Base-by-base conservation (phyloP, 805 yeast genomes). In the Candida ulmi region DNA sequence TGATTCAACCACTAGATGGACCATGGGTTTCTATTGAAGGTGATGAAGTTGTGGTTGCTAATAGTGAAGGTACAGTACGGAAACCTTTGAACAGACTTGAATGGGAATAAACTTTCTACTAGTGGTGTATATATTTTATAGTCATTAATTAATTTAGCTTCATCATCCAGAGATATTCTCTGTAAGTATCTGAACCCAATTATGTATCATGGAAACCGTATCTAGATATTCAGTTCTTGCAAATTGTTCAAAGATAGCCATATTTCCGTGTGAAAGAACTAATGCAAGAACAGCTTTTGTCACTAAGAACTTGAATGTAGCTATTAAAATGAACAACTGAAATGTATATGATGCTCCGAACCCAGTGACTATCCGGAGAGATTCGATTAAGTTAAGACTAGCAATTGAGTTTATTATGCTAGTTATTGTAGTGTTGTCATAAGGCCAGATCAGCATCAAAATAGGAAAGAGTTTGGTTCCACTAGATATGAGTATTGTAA, bases 391-490 rank as follows among this genome's bases (percentile, higher is more conserved):
- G 45, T 76, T 81, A 37, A 82, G 58, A 33, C 72, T 71, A 0
- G 84, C 82, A 3, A 81, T 72, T 48, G 77, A 65, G 42, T 74
- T 74, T 24, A 85, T 83, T 9, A 79, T 63, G 6, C 67, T 65
- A 17, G 79, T 72, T 0, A 83, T 81, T 3, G 83, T 68, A 1
- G 82, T 69, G n/a, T 84, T 75, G 55, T 93, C 96, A 54, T 93
- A 93, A 1, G 95, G 93, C 99, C 99, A 93, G 27, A 93, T 91
- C 25, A 93, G 68, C 90, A 91, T 91, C 26, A 93, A 69, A 16
- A 93, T 83, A 0, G 99, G 99, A 46, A 91, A 81, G 17, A 91
- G 67, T 54, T 84, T 87, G 30, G 91, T 81, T 1, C 86, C 78
- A 33, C 87, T 79, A 0, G 97, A 80, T 6, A 88, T 71, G 33